A percentile compares a stretch with the other conserved stretches of the same genome.
phyloP scores from a whole-genome alignment of 192 early-diverging fungal species.

The Umbelopsis ramanniana region DNA sequence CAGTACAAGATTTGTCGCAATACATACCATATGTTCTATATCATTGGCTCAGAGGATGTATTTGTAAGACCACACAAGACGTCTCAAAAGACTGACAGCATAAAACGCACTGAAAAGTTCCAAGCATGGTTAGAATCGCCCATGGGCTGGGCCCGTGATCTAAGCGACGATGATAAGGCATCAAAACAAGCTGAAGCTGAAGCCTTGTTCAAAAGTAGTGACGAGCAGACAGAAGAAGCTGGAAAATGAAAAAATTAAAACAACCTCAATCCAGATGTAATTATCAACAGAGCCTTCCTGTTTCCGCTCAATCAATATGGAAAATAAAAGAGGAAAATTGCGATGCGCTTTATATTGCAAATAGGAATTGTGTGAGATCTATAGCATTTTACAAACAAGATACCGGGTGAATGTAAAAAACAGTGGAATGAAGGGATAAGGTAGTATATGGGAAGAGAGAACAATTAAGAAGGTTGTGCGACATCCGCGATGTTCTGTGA shows the following conservation, averaged over 20 bases:
- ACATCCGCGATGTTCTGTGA: neutral
- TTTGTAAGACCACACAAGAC: slow-evolving; percentile 25
- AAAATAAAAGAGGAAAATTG: neutral
- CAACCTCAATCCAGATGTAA: slow-evolving; percentile 5
- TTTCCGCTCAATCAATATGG: neutral
- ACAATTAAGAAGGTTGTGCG: neutral
- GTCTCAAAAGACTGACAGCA: neutral
- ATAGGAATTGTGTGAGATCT: neutral
- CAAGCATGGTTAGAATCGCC: slow-evolving; percentile 38
- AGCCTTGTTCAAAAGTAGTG: slow-evolving; percentile 5
- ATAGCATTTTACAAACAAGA: neutral
- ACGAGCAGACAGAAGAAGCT: slow-evolving; percentile 9
- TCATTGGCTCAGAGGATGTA: slow-evolving; percentile 88
- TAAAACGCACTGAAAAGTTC: slow-evolving; percentile 36
- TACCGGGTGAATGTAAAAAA: neutral
- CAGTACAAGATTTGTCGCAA: slow-evolving; percentile 97
- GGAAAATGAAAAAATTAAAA: neutral
- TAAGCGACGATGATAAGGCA: slow-evolving; percentile 25
- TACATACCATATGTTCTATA: slow-evolving; percentile 96
- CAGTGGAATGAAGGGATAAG: neutral
- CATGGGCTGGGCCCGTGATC: slow-evolving; percentile 24
- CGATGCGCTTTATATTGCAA: neutral
- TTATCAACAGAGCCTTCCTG: slow-evolving; percentile 8
- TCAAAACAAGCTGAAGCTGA: slow-evolving; percentile 29
- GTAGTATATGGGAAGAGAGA: neutral